Evolutionary conservation across 1,284 basidiomycete genomes (phyloP), one percentile per base, ranked within the genome.

Genomic region (Ceratobasidium sp.): DNA sequence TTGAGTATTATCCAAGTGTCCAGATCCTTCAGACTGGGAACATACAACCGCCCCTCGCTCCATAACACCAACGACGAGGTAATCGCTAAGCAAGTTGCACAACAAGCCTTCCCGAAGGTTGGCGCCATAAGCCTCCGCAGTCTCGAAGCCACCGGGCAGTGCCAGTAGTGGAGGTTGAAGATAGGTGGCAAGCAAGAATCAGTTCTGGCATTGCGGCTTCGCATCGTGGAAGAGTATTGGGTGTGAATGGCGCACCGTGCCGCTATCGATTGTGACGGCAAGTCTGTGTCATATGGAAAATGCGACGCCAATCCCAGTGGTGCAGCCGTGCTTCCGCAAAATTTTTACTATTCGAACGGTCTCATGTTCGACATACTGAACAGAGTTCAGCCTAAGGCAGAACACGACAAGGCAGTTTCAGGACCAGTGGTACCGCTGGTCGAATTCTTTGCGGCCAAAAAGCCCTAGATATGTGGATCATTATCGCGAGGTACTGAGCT

Each of bases 381-480:
- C 28, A 3, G 40, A 9, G 21, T 66, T 25, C 23, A 66, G 21
- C 63, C 63, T 11, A 8, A 21, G n/a, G 28, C 49, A 66, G 25
- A 54, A 53, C 16, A 14, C 16, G 6, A 66, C 30, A 14, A 66
- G 63, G 33, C 63, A 66, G n/a, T 21, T 12, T 9, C 63, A 49
- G 48, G 42, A 54, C 33, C 36, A 42, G 36, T 36, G 40, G 33
- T 66, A 28, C 1, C 40, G 5, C 4, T 42, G 18, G 2, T 46
- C 40, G 21, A 28, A 33, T 2, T 21, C 16, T 30, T 8, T n/a
- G 40, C 38, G 9, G 4, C 9, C 6, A 25, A 12, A 14, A 5
- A 12, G 58, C 14, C 18, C n/a, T n/a, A n/a, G n/a, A n/a, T n/a
- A n/a, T n/a, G n/a, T 33, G 5, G n/a, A 12, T n/a, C n/a, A 40